phyloP scores from a whole-genome alignment of 139 green algal species.

The Chara braunii region DNA sequence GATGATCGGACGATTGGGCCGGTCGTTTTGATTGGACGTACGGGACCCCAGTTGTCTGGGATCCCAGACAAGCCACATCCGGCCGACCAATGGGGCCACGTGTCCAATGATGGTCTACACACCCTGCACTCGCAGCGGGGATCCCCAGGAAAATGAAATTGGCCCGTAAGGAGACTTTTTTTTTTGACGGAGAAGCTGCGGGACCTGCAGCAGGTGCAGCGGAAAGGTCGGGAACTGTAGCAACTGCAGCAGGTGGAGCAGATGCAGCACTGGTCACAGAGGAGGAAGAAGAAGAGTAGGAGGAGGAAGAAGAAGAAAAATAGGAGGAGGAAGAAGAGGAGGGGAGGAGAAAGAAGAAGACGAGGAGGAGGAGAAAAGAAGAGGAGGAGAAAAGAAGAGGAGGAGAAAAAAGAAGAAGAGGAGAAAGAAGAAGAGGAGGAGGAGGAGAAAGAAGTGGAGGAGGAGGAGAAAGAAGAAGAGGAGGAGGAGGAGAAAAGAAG shows the following conservation, averaged over 20 bases:
- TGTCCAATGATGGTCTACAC: no score
- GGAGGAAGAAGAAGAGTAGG: background rate
- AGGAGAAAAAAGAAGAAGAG: background rate
- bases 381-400: background rate
- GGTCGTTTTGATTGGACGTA: no score
- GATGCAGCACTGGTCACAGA: background rate
- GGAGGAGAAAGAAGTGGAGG: background rate
- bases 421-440: background rate
- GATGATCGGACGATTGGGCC: no score
- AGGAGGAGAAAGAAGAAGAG: background rate
- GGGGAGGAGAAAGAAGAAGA: background rate
- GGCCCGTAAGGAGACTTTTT: no score
- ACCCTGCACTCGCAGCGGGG: no score
- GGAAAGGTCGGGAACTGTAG: no score
- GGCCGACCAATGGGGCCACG: no score
- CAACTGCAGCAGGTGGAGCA: background rate
- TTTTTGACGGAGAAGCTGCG: no score
- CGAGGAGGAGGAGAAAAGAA: background rate
- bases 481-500: background rate
- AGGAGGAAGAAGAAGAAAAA: conserved; percentile 8
- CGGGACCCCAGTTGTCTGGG: no score
- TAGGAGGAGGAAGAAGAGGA: conserved; percentile 10
- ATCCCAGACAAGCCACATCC: no score
- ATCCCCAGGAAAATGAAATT: no score
- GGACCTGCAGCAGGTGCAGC: no score